Evolutionary conservation across 2,329 filamentous ascomycete species (phyloP).

Genomic region (Akanthomyces dipterigenus): DNA sequence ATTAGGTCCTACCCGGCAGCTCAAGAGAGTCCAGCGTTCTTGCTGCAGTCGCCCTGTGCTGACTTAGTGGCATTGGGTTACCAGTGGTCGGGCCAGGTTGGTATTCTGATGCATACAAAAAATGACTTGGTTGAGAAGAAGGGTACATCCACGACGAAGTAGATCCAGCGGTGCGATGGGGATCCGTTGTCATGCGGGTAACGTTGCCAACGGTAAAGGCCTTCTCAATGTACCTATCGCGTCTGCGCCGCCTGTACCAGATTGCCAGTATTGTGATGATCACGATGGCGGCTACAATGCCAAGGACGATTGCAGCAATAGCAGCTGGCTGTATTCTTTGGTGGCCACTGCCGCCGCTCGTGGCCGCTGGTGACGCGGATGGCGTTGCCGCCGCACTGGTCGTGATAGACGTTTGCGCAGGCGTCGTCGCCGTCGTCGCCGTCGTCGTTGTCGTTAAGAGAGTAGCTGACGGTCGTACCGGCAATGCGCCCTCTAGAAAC

Average conservation of each 20-base stretch:
- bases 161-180: not conserved
- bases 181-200: not conserved
- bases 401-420: not conserved
- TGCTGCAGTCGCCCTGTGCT: not conserved
- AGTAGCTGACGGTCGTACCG: not conserved
- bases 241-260: not conserved
- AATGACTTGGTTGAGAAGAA: not conserved
- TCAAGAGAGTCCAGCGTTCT: not conserved
- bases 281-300: conserved; percentile 11
- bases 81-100: not conserved
- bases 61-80: not conserved
- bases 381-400: not conserved
- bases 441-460: not conserved
- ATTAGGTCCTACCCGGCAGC: not conserved
- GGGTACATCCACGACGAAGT: not conserved
- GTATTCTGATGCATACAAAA: not conserved
- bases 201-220: not conserved
- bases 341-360: not conserved
- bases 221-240: not conserved
- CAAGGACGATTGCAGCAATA: conserved; percentile 18
- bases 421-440: not conserved
- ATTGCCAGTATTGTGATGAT: not conserved
- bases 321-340: conserved; percentile 11
- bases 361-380: not conserved
- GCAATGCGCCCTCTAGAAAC: not conserved